Conservation (phyloP, 106 monocot species). For the Amphibolis antarctica region DNA sequence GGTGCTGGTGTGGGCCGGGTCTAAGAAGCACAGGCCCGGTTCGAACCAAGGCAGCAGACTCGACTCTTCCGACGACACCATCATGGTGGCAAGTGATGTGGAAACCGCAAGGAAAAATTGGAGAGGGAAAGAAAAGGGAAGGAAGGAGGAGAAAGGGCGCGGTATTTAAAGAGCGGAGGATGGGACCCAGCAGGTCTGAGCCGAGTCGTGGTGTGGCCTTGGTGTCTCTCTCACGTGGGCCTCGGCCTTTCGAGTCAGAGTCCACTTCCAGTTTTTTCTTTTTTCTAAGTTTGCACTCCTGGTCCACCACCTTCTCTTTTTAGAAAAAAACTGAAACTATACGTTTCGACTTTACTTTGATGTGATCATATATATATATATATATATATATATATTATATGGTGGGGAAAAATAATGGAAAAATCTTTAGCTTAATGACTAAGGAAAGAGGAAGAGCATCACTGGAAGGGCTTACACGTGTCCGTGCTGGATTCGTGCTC, state of each 20-base stretch:
- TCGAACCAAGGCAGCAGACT: slow-evolving; percentile 3
- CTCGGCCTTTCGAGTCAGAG: slow-evolving; percentile 4
- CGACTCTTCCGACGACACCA: not conserved
- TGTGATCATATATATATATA: not conserved
- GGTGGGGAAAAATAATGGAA: not conserved
- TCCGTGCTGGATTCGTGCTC: no score
- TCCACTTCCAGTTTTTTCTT: not conserved
- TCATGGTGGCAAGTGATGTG: slow-evolving; percentile 7
- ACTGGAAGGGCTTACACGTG: no score
- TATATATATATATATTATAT: no score
- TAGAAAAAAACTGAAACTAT: not conserved
- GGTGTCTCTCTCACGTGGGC: not conserved
- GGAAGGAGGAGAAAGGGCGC: slow-evolving; percentile 2
- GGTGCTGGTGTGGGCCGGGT: not conserved
- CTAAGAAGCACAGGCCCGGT: not conserved
- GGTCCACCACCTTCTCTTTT: not conserved
- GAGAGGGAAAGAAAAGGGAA: slow-evolving; percentile 12
- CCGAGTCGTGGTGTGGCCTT: not conserved
- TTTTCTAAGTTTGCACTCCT: not conserved
- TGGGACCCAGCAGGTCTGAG: not conserved
- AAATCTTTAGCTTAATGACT: not conserved
- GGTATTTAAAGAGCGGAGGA: slow-evolving; percentile 9
- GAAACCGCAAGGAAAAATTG: not conserved
- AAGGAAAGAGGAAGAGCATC: not conserved
- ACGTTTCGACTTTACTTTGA: not conserved